Evolutionary conservation across 2,329 filamentous ascomycete species (phyloP).

Genomic region (Neonectria magnoliae): DNA sequence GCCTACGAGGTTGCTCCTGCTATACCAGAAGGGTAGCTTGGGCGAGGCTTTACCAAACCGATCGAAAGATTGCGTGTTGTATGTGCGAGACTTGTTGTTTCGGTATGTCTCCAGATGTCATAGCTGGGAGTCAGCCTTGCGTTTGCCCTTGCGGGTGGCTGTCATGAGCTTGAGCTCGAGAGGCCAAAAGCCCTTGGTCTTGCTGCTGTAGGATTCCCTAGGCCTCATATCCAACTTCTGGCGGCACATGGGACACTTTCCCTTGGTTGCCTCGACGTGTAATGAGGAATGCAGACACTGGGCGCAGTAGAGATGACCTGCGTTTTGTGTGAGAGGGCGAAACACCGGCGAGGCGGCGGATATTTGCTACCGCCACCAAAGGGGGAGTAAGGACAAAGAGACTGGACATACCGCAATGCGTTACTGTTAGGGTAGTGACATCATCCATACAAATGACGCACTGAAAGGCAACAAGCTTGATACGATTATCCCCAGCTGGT

Average conservation of each 20-base stretch:
- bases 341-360: not conserved
- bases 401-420: constrained; percentile 69
- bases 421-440: constrained; percentile 66
- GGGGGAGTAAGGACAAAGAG: not conserved
- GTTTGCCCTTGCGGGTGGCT: constrained; percentile 60
- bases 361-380: not conserved
- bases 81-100: not conserved
- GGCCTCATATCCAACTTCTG: constrained; percentile 64
- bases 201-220: constrained; percentile 52
- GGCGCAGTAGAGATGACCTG: constrained; percentile 73
- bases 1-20: not conserved
- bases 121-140: constrained; percentile 46
- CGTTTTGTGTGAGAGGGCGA: constrained; percentile 27
- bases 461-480: constrained; percentile 67
- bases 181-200: constrained; percentile 64
- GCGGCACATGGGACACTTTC: constrained; percentile 72
- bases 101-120: constrained; percentile 27
- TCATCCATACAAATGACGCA: constrained; percentile 76
- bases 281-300: constrained; percentile 70
- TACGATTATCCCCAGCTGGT: constrained; percentile 58
- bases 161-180: constrained; percentile 73
- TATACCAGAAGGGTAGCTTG: not conserved
- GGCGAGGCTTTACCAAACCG: not conserved
- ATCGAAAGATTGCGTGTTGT: not conserved
- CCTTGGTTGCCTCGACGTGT: constrained; percentile 63